Base-by-base conservation (phyloP, 495 filamentous ascomycete species). In the Daldinia vernicosa region DNA sequence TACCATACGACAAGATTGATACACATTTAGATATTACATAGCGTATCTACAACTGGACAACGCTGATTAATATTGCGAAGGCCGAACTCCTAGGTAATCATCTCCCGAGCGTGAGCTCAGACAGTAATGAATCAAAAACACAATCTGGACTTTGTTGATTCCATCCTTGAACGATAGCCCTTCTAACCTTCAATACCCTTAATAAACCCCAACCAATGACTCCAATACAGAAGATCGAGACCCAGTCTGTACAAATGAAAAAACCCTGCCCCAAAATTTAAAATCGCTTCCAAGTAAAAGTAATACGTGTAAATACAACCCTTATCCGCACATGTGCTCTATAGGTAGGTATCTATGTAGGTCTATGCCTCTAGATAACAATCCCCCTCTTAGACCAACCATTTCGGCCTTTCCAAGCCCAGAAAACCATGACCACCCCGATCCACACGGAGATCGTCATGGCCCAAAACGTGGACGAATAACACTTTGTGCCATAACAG, bases 331-430 rank as follows among this genome's bases (percentile, higher is more conserved):
- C 22, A 70, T 54, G 32, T 24, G 50, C 26, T 17, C 19, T 24
- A 47, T 33, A 35, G 33, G 33, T 35, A 35, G 32, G 32, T 35
- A 12, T 9, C 0, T 35, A 15, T 37, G 51, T 28, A 59, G 30
- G 26, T 39, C 45, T 28, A 47, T 39, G 39, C 6, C 43, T 67
- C 55, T 74, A 77, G 28, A 99, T 93, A 58, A 89, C 84, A 78
- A 98, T 88, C 0, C 93, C 93, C 60, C 92, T 85, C 69, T 84
- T 85, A 72, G 84, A 88, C 95, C 95, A 98, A 1, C 91, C 90
- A 54, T 83, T 84, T 63, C 71, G 83, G 19, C 90, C 90, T 76
- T 89, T 91, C 95, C 95, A 98, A 32, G 93, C 94, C 84, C 85
- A 89, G 30, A 84, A 50, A 84, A 94, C 94, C 66, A 92, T 81